Percentiles rank a stretch among this genome's conserved stretches.
Evolutionary conservation across 345 rosid species (phyloP).

Genomic region (Mercurialis annua): DNA sequence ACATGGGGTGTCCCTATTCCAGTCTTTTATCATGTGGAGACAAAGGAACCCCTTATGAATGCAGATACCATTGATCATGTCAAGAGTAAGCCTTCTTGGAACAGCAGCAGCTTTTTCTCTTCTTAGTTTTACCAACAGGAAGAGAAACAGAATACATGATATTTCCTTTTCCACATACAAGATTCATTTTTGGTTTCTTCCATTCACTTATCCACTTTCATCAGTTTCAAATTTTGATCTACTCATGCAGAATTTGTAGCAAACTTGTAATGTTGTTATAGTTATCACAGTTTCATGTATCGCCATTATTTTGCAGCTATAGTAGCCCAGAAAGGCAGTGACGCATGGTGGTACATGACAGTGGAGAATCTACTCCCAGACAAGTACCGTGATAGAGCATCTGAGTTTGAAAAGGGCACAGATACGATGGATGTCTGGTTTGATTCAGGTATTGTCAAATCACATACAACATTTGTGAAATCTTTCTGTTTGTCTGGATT

Average conservation of each 20-base stretch:
- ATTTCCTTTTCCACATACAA: neutral
- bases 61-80: slow-evolving; percentile 79
- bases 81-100: slow-evolving; percentile 51
- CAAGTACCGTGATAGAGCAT: slow-evolving; percentile 62
- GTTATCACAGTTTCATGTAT: neutral
- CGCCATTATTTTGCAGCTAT: slow-evolving; percentile 47
- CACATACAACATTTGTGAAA: neutral
- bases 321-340: slow-evolving; percentile 77
- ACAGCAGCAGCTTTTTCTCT: slow-evolving; percentile 8
- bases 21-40: slow-evolving; percentile 68
- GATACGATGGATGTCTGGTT: slow-evolving; percentile 99
- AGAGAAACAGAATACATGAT: neutral
- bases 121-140: neutral
- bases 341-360: slow-evolving; percentile 97
- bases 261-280: neutral
- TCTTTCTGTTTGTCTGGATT: neutral
- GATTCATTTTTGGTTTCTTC: neutral
- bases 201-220: neutral
- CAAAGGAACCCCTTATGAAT: slow-evolving; percentile 89
- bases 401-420: slow-evolving; percentile 78
- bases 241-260: slow-evolving; percentile 5
- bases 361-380: slow-evolving; percentile 84
- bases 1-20: slow-evolving; percentile 98
- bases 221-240: slow-evolving; percentile 1
- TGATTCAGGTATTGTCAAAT: slow-evolving; percentile 64